Evolutionary conservation across 2,329 filamentous ascomycete species (phyloP).

Genomic region (Magnaporthiopsis poae): DNA sequence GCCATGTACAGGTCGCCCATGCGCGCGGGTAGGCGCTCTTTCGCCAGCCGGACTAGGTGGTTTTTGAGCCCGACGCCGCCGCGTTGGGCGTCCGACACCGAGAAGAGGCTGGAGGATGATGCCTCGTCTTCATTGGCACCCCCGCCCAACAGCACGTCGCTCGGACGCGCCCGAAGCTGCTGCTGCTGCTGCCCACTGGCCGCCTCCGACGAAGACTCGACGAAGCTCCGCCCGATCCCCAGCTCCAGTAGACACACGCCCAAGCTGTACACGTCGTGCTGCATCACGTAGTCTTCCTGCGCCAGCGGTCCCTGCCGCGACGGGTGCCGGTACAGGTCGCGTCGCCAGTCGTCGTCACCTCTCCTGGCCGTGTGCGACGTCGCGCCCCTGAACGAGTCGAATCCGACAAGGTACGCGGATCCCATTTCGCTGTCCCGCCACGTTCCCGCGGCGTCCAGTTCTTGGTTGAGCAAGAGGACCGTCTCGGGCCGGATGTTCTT

Average conservation of each 20-base stretch:
- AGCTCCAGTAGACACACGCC: slow-evolving; percentile 2
- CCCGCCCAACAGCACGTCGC: too few species aligned
- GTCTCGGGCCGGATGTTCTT: slow-evolving; percentile 1
- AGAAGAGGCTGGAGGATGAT: too few species aligned
- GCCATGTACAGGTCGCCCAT: slow-evolving; percentile 2
- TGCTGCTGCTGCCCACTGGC: too few species aligned
- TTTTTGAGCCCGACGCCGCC: neutral
- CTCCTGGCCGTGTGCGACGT: neutral
- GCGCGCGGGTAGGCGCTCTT: neutral
- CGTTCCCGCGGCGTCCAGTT: too few species aligned
- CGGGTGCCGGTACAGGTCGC: neutral
- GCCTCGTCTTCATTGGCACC: too few species aligned
- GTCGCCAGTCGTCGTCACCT: neutral
- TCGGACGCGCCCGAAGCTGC: too few species aligned
- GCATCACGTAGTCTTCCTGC: neutral
- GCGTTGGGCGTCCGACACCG: too few species aligned
- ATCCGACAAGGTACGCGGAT: neutral
- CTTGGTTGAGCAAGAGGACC: too few species aligned
- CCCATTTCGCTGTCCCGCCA: neutral
- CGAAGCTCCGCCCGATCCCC: neutral
- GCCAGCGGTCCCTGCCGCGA: neutral
- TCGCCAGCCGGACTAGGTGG: neutral
- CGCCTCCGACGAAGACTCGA: neutral
- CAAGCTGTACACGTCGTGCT: slow-evolving; percentile 1
- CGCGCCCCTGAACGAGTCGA: neutral